Percentiles rank a stretch among this genome's conserved stretches.
Evolutionary conservation across 1,284 basidiomycete species (phyloP).

Genomic region (Heterobasidion occidentale): DNA sequence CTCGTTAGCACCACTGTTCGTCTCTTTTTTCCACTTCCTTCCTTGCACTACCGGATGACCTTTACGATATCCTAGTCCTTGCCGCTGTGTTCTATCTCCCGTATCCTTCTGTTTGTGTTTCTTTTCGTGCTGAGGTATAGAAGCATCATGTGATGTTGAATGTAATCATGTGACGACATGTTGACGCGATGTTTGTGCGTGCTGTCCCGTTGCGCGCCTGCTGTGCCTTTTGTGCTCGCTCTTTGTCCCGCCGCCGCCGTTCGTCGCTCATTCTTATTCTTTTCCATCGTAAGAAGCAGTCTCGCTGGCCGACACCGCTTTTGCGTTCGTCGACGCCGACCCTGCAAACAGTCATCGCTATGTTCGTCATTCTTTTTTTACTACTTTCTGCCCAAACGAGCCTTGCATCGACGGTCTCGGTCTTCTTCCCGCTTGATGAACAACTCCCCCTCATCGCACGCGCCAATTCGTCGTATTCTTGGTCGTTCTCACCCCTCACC

Average conservation of each 20-base stretch:
- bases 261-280: not conserved
- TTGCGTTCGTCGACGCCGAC: constrained; percentile 33
- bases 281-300: constrained; percentile 11
- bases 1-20: not conserved
- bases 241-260: constrained; percentile 1
- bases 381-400: constrained; percentile 27
- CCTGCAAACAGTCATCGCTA: constrained; percentile 43
- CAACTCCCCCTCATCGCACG: constrained; percentile 63
- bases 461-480: constrained; percentile 47
- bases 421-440: constrained; percentile 41
- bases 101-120: not conserved
- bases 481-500: constrained; percentile 54
- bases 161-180: not conserved
- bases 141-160: not conserved
- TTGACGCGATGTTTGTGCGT: not conserved
- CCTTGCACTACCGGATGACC: not conserved
- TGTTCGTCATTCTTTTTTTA: constrained; percentile 55
- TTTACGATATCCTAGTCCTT: constrained; percentile 1
- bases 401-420: constrained; percentile 32
- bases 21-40: not conserved
- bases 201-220: not conserved
- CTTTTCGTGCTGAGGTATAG: not conserved
- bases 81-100: not conserved
- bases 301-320: constrained; percentile 48
- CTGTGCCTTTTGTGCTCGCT: constrained; percentile 1